Conservation (phyloP, 1,284 basidiomycete genomes). For the Puccinia hordei region DNA sequence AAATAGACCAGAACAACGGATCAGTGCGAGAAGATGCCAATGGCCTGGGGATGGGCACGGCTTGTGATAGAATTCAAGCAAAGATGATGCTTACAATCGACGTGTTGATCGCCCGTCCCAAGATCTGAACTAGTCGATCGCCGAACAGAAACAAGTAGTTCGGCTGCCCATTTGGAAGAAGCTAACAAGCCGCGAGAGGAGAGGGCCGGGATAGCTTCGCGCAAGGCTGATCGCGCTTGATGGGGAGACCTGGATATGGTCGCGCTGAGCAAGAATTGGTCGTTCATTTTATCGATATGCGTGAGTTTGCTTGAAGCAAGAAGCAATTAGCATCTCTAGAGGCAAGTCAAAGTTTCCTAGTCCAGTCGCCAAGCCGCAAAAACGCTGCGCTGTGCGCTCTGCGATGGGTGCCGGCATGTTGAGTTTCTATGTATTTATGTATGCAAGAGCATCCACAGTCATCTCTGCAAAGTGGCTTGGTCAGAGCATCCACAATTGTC, state of each 20-base stretch:
- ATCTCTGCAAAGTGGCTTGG: too few relatives aligned
- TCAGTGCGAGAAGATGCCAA: neutral
- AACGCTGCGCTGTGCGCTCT: too few relatives aligned
- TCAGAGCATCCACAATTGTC: too few relatives aligned
- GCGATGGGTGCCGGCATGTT: too few relatives aligned
- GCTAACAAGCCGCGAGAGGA: constrained; percentile 50
- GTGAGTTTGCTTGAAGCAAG: too few relatives aligned
- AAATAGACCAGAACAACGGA: neutral
- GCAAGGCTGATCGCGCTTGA: constrained; percentile 31
- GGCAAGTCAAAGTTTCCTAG: too few relatives aligned
- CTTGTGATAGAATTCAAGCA: neutral
- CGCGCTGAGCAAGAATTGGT: constrained; percentile 20
- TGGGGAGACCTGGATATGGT: constrained; percentile 28
- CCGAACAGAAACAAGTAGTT: constrained; percentile 52
- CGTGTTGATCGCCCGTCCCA: neutral
- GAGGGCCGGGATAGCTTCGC: constrained; percentile 28
- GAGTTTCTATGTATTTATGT: too few relatives aligned
- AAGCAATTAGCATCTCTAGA: too few relatives aligned
- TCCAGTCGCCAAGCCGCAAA: too few relatives aligned
- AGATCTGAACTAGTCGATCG: constrained; percentile 4
- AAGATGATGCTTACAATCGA: constrained; percentile 10
- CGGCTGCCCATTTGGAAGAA: constrained; percentile 53
- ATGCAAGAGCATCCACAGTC: too few relatives aligned
- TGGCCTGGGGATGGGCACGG: neutral
- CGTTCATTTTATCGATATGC: neutral